A percentile compares a stretch with the other conserved stretches of the same genome.
These are phyloP conservation scores for Botrytis porri DNA, from an alignment of 2,329 filamentous ascomycete genomes.

Conservation along the genomic window DNA sequence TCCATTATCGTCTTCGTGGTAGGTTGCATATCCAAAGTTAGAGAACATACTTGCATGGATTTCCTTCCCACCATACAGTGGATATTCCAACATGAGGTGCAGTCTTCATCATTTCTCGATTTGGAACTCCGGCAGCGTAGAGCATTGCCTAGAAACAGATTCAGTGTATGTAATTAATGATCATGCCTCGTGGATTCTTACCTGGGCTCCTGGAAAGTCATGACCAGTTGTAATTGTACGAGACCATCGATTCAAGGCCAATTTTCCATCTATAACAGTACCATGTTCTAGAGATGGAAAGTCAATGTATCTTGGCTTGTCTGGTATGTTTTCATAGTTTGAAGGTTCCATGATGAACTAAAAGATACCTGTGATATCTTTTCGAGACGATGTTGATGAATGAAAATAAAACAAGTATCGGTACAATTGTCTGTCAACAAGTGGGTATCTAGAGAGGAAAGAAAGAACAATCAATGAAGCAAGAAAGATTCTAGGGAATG, in stretches of 20 bases:
- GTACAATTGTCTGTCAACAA: not conserved
- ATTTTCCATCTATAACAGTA: conserved; percentile 50
- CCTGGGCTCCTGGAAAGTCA: conserved; percentile 72
- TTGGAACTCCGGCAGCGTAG: conserved; percentile 85
- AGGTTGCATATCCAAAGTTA: not conserved
- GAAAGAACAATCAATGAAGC: not conserved
- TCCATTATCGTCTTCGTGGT: conserved; percentile 18
- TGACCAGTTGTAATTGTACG: conserved; percentile 65
- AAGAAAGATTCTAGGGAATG: not conserved
- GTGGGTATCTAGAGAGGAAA: not conserved
- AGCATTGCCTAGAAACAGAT: conserved; percentile 72
- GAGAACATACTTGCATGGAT: conserved; percentile 82
- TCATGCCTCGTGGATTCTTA: conserved; percentile 39
- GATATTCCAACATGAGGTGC: conserved; percentile 88
- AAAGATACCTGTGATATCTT: not conserved
- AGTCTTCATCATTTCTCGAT: conserved; percentile 80
- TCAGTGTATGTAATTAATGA: not conserved
- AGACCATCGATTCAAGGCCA: conserved; percentile 82
- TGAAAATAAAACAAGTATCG: not conserved
- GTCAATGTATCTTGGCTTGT: conserved; percentile 35
- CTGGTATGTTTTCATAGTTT: conserved; percentile 26
- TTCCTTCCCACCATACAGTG: conserved; percentile 96
- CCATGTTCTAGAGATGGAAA: conserved; percentile 36
- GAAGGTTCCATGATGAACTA: conserved; percentile 30
- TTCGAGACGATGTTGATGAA: not conserved